These are phyloP conservation scores for Myriosclerotinia duriaeana DNA, from an alignment of 2,329 filamentous ascomycete genomes.

Conservation along the genomic window DNA sequence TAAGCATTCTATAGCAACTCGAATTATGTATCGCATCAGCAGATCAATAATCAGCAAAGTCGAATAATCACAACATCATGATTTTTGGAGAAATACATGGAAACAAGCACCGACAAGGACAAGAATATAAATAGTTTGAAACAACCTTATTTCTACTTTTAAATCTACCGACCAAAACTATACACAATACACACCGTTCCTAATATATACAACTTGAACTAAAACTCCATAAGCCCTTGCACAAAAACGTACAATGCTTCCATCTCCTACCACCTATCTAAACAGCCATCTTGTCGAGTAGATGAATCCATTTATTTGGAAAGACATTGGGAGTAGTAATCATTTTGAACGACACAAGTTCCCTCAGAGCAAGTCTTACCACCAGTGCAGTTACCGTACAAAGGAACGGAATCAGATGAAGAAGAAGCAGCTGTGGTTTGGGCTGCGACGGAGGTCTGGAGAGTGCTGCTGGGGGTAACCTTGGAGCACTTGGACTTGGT, in stretches of 20 bases:
- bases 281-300: background rate
- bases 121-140: too few relatives aligned
- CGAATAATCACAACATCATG: too few relatives aligned
- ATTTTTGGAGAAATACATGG: too few relatives aligned
- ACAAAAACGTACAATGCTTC: background rate
- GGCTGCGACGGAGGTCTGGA: background rate
- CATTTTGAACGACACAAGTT: background rate
- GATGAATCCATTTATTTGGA: background rate
- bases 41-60: too few relatives aligned
- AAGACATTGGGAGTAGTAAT: slow-evolving; percentile 1
- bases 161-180: background rate
- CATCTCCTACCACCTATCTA: background rate
- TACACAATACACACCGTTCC: background rate
- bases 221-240: background rate
- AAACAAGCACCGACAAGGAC: too few relatives aligned
- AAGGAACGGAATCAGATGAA: slow-evolving; percentile 8
- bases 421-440: background rate
- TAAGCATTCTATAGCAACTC: too few relatives aligned
- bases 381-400: slow-evolving; percentile 10
- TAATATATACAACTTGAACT: slow-evolving; percentile 10
- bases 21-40: too few relatives aligned
- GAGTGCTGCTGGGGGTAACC: background rate
- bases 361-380: slow-evolving; percentile 13
- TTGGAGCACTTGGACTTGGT: slow-evolving; percentile 14
- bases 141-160: too few relatives aligned